Base-by-base conservation (phyloP, 768 basidiomycete genomes). In the Rhizopogon roseolus region DNA sequence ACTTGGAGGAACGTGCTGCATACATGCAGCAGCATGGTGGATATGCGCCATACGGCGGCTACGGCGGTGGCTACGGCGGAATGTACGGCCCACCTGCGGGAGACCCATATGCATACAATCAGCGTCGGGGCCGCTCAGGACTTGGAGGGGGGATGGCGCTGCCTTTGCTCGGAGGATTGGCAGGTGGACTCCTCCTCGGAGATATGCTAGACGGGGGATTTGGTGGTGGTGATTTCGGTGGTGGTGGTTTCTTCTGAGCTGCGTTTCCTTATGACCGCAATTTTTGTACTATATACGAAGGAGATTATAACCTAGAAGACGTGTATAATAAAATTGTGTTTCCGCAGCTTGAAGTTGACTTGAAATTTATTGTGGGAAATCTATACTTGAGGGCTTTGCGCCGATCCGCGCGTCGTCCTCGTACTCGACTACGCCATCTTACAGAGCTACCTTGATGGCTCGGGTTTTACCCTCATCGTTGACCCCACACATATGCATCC, bases 401-500 rank as follows among this genome's bases (percentile, higher is more conserved):
- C 22, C 22, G 22, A 22, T 22, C 22, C 22, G 22, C 22, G 22
- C 22, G 22, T 22, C 22, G 2, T 22, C 22, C 22, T 22, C 3
- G 22, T 22, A 22, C 22, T 22, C 7, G 14, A 42, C 14, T 42
- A 14, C 17, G 27, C 17, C 27, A 36, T 11, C 34, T 10, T 11
- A 32, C 29, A 32, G 7, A 34, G 29, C 45, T 19, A 46, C 22
- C 17, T 36, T 36, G 56, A 82, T 81, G 78, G 68, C 80, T 45
- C 77, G 77, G 19, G 68, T 72, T 40, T 63, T 93, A 39, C 90
- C 91, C 3, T 73, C 77, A 49, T 93, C 91, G 39, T 72, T 93
- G 60, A 87, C 88, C 64, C 91, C 91, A 6, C 91, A 93, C 64
- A 77, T 92, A 59, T 89, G 88, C 60, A 75, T 91, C 14, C 61